Base-by-base conservation (phyloP, 1,139 yeast genomes). In the Schizosaccharomyces versatilis region DNA sequence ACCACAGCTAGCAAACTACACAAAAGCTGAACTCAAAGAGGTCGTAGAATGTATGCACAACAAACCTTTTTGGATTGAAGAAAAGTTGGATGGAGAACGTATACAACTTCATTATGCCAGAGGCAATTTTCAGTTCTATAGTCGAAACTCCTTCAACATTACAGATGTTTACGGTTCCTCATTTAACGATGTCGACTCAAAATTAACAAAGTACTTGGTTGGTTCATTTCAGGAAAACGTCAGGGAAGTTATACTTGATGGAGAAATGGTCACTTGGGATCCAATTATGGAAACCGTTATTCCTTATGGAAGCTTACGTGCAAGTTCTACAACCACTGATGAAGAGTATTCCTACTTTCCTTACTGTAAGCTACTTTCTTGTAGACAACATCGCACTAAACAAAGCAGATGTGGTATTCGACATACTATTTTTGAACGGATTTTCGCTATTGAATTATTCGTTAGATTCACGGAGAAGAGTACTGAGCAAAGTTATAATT, bases 251-350 rank as follows among this genome's bases (percentile, higher is more conserved):
- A 73, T 90, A 1, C 64, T 90, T 3, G 98, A 90, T 67, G 97
- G 98, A 1, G 98, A 90, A 67, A 83, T 90, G 86, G 80, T 88
- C 0, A 86, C 94, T 0, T 86, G 79, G 76, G 95, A 88, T 65
- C 76, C 76, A 10, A 68, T 72, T 10, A 68, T 78, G 17, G 69
- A 79, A 44, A 71, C 71, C 1, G 72, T 84, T 7, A 68, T 84
- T 19, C 94, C 95, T 0, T 84, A 84, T 68, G 94, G 94, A 0
- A 75, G 84, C 0, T 73, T 88, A 47, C 81, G 83, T 62, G 73
- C 82, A 6, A 76, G 84, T 49, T 94, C 93, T 0, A 66, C 75
- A 6, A 76, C 63, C 47, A 68, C 63, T 39, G 59, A 59, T 53
- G 58, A 60, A 36, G 65, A 42, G 14, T 38, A 49, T 38, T 48